These are phyloP conservation scores for Thermothelomyces thermophilus DNA, from an alignment of 2,329 filamentous ascomycete genomes.

Conservation along the genomic window DNA sequence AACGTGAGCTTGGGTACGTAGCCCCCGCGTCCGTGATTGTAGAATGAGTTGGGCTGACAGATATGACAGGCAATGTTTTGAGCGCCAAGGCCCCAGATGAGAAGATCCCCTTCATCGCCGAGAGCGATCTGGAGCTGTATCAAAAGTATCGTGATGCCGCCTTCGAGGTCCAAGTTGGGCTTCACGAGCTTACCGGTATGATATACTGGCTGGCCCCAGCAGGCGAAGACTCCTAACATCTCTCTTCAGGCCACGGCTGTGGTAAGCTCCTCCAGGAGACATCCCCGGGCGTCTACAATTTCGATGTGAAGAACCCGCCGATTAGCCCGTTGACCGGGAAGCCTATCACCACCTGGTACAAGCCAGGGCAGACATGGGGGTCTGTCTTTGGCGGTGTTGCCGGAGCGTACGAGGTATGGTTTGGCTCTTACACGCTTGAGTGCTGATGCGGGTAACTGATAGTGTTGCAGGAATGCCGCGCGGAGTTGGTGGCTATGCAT, in stretches of 20 bases:
- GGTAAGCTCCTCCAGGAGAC: slow-evolving; percentile 93
- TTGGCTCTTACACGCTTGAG: background rate
- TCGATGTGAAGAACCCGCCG: slow-evolving; percentile 75
- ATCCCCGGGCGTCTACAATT: slow-evolving; percentile 75
- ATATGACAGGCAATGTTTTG: slow-evolving; percentile 64
- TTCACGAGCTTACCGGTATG: slow-evolving; percentile 70
- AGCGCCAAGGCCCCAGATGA: slow-evolving; percentile 88
- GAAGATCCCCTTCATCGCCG: slow-evolving; percentile 81
- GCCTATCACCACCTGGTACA: slow-evolving; percentile 82
- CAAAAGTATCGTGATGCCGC: slow-evolving; percentile 76
- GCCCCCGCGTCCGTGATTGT: no score
- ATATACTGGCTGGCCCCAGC: background rate
- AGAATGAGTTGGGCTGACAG: background rate
- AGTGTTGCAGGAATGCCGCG: slow-evolving; percentile 64
- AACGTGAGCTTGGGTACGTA: slow-evolving; percentile 68
- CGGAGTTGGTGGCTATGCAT: slow-evolving; percentile 89
- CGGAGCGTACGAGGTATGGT: slow-evolving; percentile 64
- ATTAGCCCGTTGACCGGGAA: slow-evolving; percentile 72
- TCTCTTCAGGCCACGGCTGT: slow-evolving; percentile 65
- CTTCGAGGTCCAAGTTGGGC: slow-evolving; percentile 92
- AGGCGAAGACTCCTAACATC: background rate
- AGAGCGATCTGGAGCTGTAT: slow-evolving; percentile 70
- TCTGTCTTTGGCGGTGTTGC: slow-evolving; percentile 85
- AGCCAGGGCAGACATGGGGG: slow-evolving; percentile 90
- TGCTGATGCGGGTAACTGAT: background rate